These are phyloP conservation scores for Zizania palustris DNA, from an alignment of 202 grass and related monocot species.

Conservation along the genomic window DNA sequence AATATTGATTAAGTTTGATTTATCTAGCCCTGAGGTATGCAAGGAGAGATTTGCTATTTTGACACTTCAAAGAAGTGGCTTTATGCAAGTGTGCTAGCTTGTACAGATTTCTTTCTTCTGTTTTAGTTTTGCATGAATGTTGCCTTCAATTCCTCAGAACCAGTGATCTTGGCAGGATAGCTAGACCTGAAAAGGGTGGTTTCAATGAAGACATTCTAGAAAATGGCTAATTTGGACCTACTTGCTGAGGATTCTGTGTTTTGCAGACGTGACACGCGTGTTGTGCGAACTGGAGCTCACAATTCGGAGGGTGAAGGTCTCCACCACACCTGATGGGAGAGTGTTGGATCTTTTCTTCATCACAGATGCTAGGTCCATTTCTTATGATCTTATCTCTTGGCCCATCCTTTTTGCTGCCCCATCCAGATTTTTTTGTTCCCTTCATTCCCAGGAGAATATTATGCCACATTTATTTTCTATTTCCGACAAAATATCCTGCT, in stretches of 20 bases:
- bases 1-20: too few relatives aligned
- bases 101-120: neutral
- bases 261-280: slow-evolving; percentile 69
- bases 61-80: too few relatives aligned
- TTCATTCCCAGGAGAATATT: slow-evolving; percentile 17
- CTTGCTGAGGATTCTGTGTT: slow-evolving; percentile 36
- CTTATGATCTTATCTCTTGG: slow-evolving; percentile 27
- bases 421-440: slow-evolving; percentile 1
- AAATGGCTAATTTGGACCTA: slow-evolving; percentile 9
- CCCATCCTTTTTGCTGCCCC: slow-evolving; percentile 19
- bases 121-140: neutral
- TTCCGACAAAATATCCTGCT: neutral
- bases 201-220: neutral
- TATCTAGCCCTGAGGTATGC: too few relatives aligned
- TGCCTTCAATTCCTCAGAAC: neutral
- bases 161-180: neutral
- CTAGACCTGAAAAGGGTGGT: slow-evolving; percentile 9
- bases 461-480: neutral
- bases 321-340: slow-evolving; percentile 75
- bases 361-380: slow-evolving; percentile 65
- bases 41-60: too few relatives aligned
- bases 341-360: slow-evolving; percentile 86
- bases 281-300: slow-evolving; percentile 80
- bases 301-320: slow-evolving; percentile 82
- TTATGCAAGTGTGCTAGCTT: too few relatives aligned